Conservation (phyloP, 179 eudicot genomes). For the Pouteria campechiana region DNA sequence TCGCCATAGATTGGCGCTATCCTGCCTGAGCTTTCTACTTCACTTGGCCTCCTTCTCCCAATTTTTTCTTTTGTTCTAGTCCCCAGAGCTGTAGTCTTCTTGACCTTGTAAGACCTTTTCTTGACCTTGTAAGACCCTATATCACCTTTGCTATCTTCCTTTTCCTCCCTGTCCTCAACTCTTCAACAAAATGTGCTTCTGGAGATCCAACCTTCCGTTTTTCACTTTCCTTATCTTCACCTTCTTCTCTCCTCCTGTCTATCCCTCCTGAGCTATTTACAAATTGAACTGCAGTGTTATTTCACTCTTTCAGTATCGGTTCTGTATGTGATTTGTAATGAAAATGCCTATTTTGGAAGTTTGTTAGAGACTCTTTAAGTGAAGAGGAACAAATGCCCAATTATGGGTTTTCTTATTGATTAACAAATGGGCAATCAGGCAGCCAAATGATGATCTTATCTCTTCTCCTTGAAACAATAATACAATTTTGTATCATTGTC, state of each 20-base stretch:
- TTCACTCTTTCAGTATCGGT: no score
- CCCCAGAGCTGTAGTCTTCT: constrained; percentile 2
- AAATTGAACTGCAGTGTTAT: no score
- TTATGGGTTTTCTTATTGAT: no score
- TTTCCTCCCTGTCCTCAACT: not conserved
- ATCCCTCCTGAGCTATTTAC: constrained; percentile 27
- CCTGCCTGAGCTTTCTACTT: constrained; percentile 20
- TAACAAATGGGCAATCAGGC: no score
- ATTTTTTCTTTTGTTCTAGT: no score
- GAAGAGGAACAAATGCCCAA: no score
- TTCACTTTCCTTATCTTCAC: constrained; percentile 7
- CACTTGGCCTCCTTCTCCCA: not conserved
- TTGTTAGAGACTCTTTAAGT: no score
- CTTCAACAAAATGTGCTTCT: not conserved
- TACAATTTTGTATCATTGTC: no score
- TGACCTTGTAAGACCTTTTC: constrained; percentile 38
- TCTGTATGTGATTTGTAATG: no score
- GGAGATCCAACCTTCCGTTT: not conserved
- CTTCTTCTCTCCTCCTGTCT: constrained; percentile 10
- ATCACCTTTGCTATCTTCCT: not conserved
- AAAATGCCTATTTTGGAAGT: no score
- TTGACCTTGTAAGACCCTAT: constrained; percentile 29
- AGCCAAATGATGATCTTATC: no score
- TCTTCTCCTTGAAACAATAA: no score
- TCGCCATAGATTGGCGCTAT: constrained; percentile 26